Base-by-base conservation (phyloP, 1,284 basidiomycete species). In the Agroathelia rolfsii region DNA sequence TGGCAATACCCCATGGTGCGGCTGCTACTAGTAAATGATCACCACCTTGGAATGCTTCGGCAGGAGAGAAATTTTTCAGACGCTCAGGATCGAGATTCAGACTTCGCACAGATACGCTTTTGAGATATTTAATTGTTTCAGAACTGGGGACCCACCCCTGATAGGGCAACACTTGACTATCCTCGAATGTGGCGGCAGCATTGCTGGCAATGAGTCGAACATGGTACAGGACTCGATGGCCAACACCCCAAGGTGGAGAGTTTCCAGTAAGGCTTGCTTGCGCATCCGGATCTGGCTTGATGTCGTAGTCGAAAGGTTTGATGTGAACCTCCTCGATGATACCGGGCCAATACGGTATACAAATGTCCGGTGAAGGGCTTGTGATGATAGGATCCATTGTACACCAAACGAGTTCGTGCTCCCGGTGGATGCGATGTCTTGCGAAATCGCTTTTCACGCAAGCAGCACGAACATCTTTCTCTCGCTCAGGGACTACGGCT, bases 371-470 rank as follows among this genome's bases (percentile, higher is more conserved):
- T 52, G 3, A n/a, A n/a, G 58, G 47, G 0, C 55, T 58, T 9
- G 48, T 40, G 32, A 85, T 76, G 0, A 76, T 64, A 3, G 55
- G 48, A 23, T 64, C 52, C 19, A 88, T 52, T 11, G 64, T 61
- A 37, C 73, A 79, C 83, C 84, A 88, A 5, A 88, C 61, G 14
- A 86, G 45, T 51, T 88, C 84, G 13, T 72, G 74, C 19, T 69
- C 64, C 37, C 83, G 63, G 46, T 69, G 79, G 62, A 67, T 72
- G 31, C 76, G 61, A 26, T 64, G 64, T 11, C 69, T 50, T 23
- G 59, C 52, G 43, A 57, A 55, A 2, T 53, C 49, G 3, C 54
- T 55, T 14, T 52, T 54, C 4, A 59, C 50, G 37, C 67, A 61
- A 3, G 70, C 51, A 2, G 72, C 66, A 12, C 72, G 58, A 26